A percentile compares a stretch with the other conserved stretches of the same genome.
Conservation (phyloP, 805 yeast species). For the Lipomyces chichibuensis region DNA sequence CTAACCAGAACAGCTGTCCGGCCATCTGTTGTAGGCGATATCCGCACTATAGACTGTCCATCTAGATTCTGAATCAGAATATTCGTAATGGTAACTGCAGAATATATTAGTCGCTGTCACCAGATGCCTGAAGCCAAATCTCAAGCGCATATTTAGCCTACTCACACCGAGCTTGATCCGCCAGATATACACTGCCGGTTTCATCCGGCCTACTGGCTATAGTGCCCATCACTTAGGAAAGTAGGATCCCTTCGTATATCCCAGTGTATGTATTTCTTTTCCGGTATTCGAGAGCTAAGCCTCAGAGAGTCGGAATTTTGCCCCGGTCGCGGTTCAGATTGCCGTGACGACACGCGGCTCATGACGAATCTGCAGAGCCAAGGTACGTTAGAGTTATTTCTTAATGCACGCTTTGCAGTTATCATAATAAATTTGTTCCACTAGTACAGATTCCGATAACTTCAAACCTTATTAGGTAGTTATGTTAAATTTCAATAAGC, state of each 20-base stretch:
- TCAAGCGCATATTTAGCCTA: background rate
- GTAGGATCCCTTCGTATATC: background rate
- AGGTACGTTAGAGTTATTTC: background rate
- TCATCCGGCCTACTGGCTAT: slow-evolving; percentile 30
- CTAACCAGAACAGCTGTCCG: slow-evolving; percentile 11
- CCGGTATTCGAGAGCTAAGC: background rate
- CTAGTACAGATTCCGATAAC: background rate
- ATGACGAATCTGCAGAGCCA: background rate
- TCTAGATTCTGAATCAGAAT: slow-evolving; percentile 10
- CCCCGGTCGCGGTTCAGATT: background rate
- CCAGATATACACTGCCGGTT: slow-evolving; percentile 19
- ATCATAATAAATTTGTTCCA: background rate
- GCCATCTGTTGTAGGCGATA: slow-evolving; percentile 12
- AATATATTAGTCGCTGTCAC: background rate
- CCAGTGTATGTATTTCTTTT: background rate
- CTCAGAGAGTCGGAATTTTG: background rate
- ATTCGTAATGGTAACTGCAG: slow-evolving; percentile 15
- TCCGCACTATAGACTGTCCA: slow-evolving; percentile 8
- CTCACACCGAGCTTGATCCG: slow-evolving; percentile 30
- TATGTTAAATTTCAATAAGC: background rate
- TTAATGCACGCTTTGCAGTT: background rate
- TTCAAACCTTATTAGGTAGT: background rate
- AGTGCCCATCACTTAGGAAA: slow-evolving; percentile 25
- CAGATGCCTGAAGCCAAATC: background rate
- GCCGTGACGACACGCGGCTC: background rate